Conservation (phyloP, 805 yeast species). For the Kregervanrija delftensis region DNA sequence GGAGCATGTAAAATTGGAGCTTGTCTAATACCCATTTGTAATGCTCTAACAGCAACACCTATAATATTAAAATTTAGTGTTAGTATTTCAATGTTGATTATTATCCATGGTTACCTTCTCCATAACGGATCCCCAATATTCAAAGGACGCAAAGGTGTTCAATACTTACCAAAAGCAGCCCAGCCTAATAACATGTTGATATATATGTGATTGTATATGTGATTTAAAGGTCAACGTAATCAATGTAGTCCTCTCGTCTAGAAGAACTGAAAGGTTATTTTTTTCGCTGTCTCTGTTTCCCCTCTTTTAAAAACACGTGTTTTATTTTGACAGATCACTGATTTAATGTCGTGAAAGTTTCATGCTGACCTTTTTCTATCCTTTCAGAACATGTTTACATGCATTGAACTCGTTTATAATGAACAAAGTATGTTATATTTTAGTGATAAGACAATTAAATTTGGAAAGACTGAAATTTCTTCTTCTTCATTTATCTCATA, state of each 20-base stretch:
- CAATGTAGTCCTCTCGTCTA: not conserved
- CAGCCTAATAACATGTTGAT: slow-evolving; percentile 27
- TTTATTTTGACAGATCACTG: not conserved
- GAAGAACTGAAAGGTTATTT: not conserved
- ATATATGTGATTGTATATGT: not conserved
- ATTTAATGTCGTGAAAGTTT: not conserved
- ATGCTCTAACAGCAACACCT: slow-evolving; percentile 38
- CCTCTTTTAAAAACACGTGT: not conserved
- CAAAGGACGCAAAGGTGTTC: not conserved
- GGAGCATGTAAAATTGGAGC: slow-evolving; percentile 32
- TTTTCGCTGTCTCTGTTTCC: not conserved
- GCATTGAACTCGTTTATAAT: too few relatives aligned
- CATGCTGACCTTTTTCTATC: slow-evolving; percentile 20
- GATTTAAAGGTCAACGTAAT: too few relatives aligned
- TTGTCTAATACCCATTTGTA: slow-evolving; percentile 37
- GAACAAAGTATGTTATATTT: too few relatives aligned
- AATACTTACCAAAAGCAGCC: slow-evolving; percentile 31
- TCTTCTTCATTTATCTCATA: slow-evolving; percentile 13
- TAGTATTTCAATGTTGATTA: not conserved
- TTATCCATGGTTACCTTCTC: not conserved
- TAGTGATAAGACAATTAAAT: too few relatives aligned
- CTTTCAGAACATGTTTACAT: slow-evolving; percentile 3
- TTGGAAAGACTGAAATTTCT: too few relatives aligned
- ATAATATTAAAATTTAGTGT: not conserved
- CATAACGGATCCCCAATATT: not conserved